Base-by-base conservation (phyloP, 805 yeast species). In the Ogataea neopini region DNA sequence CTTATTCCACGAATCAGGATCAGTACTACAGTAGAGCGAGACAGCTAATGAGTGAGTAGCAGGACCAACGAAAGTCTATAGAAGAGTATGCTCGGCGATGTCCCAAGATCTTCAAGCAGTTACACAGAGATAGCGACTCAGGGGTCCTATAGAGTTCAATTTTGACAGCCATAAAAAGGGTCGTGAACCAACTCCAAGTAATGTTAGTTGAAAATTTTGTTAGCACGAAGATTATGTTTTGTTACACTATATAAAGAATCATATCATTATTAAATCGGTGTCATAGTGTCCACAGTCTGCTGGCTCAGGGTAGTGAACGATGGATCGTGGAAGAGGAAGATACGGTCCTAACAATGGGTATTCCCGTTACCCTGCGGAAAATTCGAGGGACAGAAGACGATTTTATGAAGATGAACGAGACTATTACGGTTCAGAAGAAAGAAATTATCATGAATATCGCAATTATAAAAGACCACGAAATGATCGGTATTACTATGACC, bases 321-420 rank as follows among this genome's bases (percentile, higher is more conserved):
- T 50, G 53, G 53, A 50, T n/a, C 34, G 51, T 19, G 47, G 48
- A 43, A 40, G 51, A 29, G 50, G 46, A n/a, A 18, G 51, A 22
- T 46, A 28, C 33, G 42, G 26, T 10, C 14, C 35, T 19, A 42
- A 35, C 17, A 43, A 45, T 4, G 38, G 43, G 14, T 42, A 47
- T 35, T 28, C 43, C 7, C 25, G 47, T 40, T 40, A 36, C 36
- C 41, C 30, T 8, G 35, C 44, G 4, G 40, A 32, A 3, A 20
- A 36, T 29, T 29, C 35, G 15, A 34, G 50, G 15, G 51, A 48
- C 29, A 22, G 40, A 25, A 51, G 51, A 40, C 44, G 48, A 20
- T 43, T 47, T 22, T 51, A 48, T 32, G 43, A 42, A 10, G 51
- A 48, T 2, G 54, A 48, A 15, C 33, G 47, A 38, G 48, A 47